Evolutionary conservation across 202 grass and related monocot species (phyloP).

Genomic region (Setaria italica): DNA sequence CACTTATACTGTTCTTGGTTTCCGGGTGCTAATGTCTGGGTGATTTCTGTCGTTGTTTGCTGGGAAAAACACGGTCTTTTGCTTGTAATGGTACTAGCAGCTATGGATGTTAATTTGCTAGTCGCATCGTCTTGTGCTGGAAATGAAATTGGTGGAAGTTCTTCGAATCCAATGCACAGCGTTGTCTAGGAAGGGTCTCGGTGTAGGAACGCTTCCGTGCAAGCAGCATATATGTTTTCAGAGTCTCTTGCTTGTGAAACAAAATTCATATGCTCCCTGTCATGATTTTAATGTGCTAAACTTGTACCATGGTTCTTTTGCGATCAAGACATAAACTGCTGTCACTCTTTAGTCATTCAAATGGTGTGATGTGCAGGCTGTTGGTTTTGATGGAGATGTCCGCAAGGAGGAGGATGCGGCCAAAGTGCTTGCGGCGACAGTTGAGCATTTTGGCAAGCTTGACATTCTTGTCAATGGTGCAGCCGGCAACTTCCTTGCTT

Average conservation of each 20-base stretch:
- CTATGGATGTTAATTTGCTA: neutral
- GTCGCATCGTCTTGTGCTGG: neutral
- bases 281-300: neutral
- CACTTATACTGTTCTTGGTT: neutral
- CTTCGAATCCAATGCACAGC: neutral
- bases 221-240: neutral
- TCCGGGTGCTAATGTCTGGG: neutral
- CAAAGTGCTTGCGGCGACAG: conserved; percentile 68
- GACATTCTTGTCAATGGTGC: conserved; percentile 97
- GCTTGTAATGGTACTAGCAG: neutral
- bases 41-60: neutral
- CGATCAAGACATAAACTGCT: neutral
- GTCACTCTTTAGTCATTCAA: conserved; percentile 2
- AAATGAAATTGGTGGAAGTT: neutral
- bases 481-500: conserved; percentile 94
- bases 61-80: neutral
- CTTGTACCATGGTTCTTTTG: neutral
- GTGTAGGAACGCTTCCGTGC: neutral
- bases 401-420: conserved; percentile 81
- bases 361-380: conserved; percentile 54
- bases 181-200: neutral
- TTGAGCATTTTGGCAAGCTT: conserved; percentile 75
- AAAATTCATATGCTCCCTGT: neutral
- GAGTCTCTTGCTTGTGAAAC: neutral
- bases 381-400: conserved; percentile 91